Evolutionary conservation across 2,329 filamentous ascomycete species (phyloP).

Genomic region (Neophaeococcomyces aloes): DNA sequence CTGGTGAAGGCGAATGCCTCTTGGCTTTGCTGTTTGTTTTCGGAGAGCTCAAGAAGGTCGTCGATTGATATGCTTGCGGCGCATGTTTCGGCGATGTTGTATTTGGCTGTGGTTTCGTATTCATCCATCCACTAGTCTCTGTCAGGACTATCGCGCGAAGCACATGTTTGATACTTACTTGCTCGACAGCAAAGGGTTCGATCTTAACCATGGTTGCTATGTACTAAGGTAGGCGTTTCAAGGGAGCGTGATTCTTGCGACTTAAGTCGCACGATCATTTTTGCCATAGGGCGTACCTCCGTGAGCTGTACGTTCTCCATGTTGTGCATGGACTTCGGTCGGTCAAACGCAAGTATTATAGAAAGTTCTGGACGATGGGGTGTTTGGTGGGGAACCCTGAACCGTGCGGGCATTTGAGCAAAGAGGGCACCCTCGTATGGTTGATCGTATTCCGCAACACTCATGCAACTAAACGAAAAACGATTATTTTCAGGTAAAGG

Average conservation of each 20-base stretch:
- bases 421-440: too few species aligned
- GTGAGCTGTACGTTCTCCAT: too few species aligned
- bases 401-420: too few species aligned
- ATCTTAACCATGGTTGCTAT: slow-evolving; percentile 9
- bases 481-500: too few species aligned
- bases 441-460: too few species aligned
- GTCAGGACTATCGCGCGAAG: neutral
- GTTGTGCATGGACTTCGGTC: too few species aligned
- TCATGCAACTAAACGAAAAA: too few species aligned
- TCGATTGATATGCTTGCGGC: slow-evolving; percentile 57
- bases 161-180: neutral
- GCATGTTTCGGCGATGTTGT: slow-evolving; percentile 72
- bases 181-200: slow-evolving; percentile 8
- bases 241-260: neutral
- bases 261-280: neutral
- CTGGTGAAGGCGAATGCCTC: slow-evolving; percentile 14
- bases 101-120: slow-evolving; percentile 42
- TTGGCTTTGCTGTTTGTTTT: slow-evolving; percentile 25
- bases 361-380: too few species aligned
- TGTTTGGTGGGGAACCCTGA: too few species aligned
- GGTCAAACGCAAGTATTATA: too few species aligned
- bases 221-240: neutral
- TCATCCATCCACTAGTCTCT: slow-evolving; percentile 46
- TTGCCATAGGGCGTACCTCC: neutral
- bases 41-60: slow-evolving; percentile 50